Percentiles rank a stretch among this genome's conserved stretches.
Evolutionary conservation across 2,329 filamentous ascomycete genomes (phyloP).

Genomic region (Botryotinia calthae): DNA sequence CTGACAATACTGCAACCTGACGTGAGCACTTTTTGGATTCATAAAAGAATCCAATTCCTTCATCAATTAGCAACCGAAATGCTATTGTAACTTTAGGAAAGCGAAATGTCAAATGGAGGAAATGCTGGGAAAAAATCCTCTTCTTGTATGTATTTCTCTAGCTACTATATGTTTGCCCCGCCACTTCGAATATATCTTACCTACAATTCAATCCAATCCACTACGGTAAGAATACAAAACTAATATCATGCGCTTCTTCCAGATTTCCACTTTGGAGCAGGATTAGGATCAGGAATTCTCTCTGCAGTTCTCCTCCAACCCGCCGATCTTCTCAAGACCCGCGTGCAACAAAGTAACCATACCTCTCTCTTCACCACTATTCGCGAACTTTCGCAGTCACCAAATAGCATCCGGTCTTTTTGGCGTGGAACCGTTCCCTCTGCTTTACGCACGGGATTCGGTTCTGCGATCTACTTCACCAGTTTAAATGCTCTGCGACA

Average conservation of each 20-base stretch:
- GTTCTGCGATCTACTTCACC: constrained; percentile 92
- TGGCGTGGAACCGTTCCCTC: constrained; percentile 94
- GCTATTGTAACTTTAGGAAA: constrained; percentile 26
- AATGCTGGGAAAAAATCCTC: constrained; percentile 50
- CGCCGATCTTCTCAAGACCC: constrained; percentile 92
- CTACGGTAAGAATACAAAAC: not conserved
- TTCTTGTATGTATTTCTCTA: constrained; percentile 42
- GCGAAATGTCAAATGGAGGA: constrained; percentile 51
- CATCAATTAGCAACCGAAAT: constrained; percentile 23
- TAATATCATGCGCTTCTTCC: constrained; percentile 12
- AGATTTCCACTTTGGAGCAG: constrained; percentile 87
- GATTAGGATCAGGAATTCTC: constrained; percentile 80
- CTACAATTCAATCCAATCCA: not conserved
- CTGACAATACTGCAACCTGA: constrained; percentile 5
- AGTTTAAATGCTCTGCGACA: constrained; percentile 81
- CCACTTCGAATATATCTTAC: not conserved
- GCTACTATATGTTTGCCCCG: not conserved
- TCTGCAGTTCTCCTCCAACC: constrained; percentile 91
- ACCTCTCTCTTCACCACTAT: constrained; percentile 68
- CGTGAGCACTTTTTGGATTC: constrained; percentile 11
- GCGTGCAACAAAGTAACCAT: constrained; percentile 81
- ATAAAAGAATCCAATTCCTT: constrained; percentile 7
- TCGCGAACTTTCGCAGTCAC: constrained; percentile 64
- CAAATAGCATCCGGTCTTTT: constrained; percentile 63
- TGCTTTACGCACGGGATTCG: constrained; percentile 88